Evolutionary conservation across 2,329 filamentous ascomycete genomes (phyloP).

Genomic region (Alternaria metachromatica): DNA sequence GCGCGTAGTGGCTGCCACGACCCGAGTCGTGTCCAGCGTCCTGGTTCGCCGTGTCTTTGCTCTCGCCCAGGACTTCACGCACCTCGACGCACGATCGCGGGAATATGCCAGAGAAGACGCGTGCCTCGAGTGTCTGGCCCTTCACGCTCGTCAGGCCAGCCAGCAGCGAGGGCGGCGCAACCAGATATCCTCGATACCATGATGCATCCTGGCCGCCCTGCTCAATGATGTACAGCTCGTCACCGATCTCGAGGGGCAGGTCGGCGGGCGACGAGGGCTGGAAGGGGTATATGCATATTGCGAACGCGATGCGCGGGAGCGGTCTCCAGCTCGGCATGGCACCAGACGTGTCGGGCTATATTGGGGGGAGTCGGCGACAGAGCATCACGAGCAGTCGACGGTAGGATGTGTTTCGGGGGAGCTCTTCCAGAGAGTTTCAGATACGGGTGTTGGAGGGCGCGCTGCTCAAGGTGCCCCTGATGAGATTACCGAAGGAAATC

Average conservation of each 20-base stretch:
- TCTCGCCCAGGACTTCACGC: conserved; percentile 81
- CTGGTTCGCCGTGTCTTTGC: conserved; percentile 28
- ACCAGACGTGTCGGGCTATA: conserved; percentile 40
- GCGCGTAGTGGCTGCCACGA: conserved; percentile 29
- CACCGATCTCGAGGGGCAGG: conserved; percentile 94
- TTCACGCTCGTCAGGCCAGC: conserved; percentile 89
- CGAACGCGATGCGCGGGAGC: conserved; percentile 95
- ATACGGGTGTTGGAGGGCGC: not conserved
- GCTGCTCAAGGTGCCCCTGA: conserved; percentile 23
- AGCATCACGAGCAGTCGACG: conserved; percentile 40
- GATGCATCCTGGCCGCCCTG: conserved; percentile 83
- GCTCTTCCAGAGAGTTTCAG: conserved; percentile 7
- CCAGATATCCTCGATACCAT: conserved; percentile 95
- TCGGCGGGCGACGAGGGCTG: conserved; percentile 84
- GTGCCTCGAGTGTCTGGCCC: conserved; percentile 90
- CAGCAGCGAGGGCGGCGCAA: conserved; percentile 90
- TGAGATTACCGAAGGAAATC: conserved; percentile 14
- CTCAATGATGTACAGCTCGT: conserved; percentile 98
- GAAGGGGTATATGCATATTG: conserved; percentile 95
- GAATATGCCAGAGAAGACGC: conserved; percentile 98
- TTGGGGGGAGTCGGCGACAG: conserved; percentile 31
- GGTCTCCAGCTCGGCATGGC: conserved; percentile 78
- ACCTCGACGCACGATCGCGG: conserved; percentile 94
- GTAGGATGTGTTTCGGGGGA: not conserved
- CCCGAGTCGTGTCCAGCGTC: conserved; percentile 26